A percentile compares a stretch with the other conserved stretches of the same genome.
phyloP scores from a whole-genome alignment of 2,329 filamentous ascomycete species.

The Arthroderma sp. region DNA sequence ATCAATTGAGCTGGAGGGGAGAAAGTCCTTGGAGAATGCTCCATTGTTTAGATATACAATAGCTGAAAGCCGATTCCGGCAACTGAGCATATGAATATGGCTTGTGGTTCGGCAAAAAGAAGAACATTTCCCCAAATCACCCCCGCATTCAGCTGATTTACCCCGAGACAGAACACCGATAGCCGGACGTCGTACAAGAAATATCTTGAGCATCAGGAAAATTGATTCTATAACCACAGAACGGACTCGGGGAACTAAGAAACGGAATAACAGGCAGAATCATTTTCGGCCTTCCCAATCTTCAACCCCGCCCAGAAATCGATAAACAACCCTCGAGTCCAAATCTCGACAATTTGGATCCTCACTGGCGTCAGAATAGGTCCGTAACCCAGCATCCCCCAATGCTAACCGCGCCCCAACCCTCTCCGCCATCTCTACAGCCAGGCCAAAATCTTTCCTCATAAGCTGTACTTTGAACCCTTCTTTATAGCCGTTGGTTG shows the following conservation, averaged over 20 bases:
- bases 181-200: no score
- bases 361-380: conserved; percentile 39
- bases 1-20: no score
- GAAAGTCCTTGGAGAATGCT: no score
- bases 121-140: no score
- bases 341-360: conserved; percentile 40
- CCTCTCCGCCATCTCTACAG: conserved; percentile 40
- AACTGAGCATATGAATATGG: no score
- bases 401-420: conserved; percentile 39
- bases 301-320: conserved; percentile 42
- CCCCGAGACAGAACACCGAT: no score
- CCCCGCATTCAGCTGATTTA: no score
- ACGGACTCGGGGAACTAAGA: background rate
- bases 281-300: conserved; percentile 28
- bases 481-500: conserved; percentile 36
- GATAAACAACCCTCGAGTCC: conserved; percentile 46
- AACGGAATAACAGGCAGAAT: background rate
- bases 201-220: no score
- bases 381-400: conserved; percentile 36
- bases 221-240: no score
- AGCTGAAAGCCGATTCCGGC: no score
- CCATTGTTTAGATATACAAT: no score
- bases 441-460: conserved; percentile 45
- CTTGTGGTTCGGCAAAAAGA: no score
- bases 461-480: conserved; percentile 49